Percentiles rank a stretch among this genome's conserved stretches.
Evolutionary conservation across 169 alveolate genomes (phyloP).

Genomic region (Plasmodium cynomolgi): DNA sequence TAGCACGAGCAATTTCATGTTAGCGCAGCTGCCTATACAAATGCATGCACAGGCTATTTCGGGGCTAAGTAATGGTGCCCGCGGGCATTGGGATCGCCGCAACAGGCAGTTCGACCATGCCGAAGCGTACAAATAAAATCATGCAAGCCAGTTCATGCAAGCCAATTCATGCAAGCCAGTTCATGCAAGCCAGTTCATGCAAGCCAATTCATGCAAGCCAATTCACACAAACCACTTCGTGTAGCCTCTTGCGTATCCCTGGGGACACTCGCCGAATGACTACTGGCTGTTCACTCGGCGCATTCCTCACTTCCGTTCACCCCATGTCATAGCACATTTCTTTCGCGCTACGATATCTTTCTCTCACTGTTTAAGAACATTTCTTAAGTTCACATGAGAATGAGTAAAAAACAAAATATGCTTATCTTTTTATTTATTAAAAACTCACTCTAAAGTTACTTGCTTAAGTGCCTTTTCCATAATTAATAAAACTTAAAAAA

Average conservation of each 20-base stretch:
- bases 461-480: slow-evolving; percentile 60
- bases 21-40: slow-evolving; percentile 1
- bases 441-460: slow-evolving; percentile 70
- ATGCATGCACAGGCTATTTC: not conserved
- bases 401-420: not conserved
- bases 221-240: not conserved
- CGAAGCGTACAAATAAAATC: not conserved
- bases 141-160: not conserved
- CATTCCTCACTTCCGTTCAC: not conserved
- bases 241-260: not conserved
- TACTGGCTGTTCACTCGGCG: not conserved
- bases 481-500: slow-evolving; percentile 9
- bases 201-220: not conserved
- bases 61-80: not conserved
- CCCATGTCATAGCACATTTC: not conserved
- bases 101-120: not conserved
- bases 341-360: not conserved
- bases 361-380: not conserved
- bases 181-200: not conserved
- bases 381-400: not conserved
- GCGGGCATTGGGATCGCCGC: not conserved
- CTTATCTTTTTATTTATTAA: slow-evolving; percentile 22
- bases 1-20: slow-evolving; percentile 39
- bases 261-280: not conserved
- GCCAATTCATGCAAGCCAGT: too few relatives aligned